Evolutionary conservation across 257 asterid genomes (phyloP), one percentile per base, ranked within the genome.

Genomic region (Coffea canephora): DNA sequence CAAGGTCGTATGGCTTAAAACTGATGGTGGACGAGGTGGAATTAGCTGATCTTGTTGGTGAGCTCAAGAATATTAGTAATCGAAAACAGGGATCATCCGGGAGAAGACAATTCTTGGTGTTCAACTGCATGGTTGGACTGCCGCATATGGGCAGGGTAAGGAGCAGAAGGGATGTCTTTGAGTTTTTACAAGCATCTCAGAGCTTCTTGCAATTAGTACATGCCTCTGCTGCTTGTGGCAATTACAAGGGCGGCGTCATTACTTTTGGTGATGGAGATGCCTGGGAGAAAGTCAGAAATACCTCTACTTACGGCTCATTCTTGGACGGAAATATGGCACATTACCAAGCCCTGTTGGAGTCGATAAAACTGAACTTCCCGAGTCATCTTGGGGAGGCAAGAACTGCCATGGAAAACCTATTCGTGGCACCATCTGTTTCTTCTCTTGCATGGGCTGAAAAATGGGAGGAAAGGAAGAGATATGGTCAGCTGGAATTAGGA

Each of bases 91-190:
- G 46, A 13, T 16, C 11, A 10, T 52, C 31, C 36, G 77, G 81
- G 45, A 74, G 75, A 59, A 76, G 82, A 54, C 73, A 83, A 62
- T 88, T 84, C 86, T 74, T 82, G 13, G 84, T 79, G 34, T 88
- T 89, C 84, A 89, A 88, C 61, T 83, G 89, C 39, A 82, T 81
- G 80, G 81, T 86, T 16, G 88, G 86, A 19, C 78, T 87, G 19
- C 90, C 90, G 7, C 93, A 89, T 41, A 86, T 86, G 89, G 91
- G 86, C 69, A 86, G 85, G 50, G 70, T 55, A 14, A 85, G 87
- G 65, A 84, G 81, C 46, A 86, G 79, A 71, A 83, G 36, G 27
- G 75, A 83, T 71, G 89, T 82, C 57, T 62, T 74, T 23, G 85
- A 88, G 74, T 88, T 89, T 59, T 73, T 88, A 65, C 72, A 66